A percentile compares a stretch with the other conserved stretches of the same genome.
Conservation (phyloP, 495 filamentous ascomycete species). For the Penicillium chermesinum region DNA sequence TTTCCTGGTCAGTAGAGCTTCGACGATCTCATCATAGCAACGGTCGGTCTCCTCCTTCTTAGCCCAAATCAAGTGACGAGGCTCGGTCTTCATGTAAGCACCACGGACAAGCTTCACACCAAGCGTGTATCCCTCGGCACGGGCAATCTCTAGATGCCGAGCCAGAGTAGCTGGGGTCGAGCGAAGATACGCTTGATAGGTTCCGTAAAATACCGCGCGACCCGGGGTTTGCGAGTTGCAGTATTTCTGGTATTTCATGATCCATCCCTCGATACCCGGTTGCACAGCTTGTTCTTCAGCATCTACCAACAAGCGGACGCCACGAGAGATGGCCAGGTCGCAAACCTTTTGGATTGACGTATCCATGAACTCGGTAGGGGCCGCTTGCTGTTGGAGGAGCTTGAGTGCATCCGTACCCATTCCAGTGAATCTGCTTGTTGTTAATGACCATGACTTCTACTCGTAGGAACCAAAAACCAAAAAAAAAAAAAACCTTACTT, state of each 20-base stretch:
- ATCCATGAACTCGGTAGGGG: conserved; percentile 58
- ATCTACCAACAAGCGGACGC: conserved; percentile 77
- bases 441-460: conserved; percentile 7
- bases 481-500: conserved; percentile 50
- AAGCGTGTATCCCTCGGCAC: conserved; percentile 65
- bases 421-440: conserved; percentile 65
- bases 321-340: conserved; percentile 62
- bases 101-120: conserved; percentile 91
- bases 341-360: conserved; percentile 72
- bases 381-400: conserved; percentile 51
- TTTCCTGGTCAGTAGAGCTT: conserved; percentile 50
- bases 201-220: conserved; percentile 63
- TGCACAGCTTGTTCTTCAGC: conserved; percentile 83
- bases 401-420: conserved; percentile 73
- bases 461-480: too few species aligned
- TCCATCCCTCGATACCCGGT: conserved; percentile 81
- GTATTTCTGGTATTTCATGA: conserved; percentile 71
- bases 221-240: conserved; percentile 59
- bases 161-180: conserved; percentile 60
- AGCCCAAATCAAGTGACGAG: conserved; percentile 69
- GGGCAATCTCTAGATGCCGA: conserved; percentile 60
- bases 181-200: conserved; percentile 83
- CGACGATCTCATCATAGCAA: conserved; percentile 58
- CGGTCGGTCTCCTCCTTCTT: conserved; percentile 77
- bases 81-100: conserved; percentile 80